Base-by-base conservation (phyloP, 148 eudicot genomes). In the Spergularia marina region DNA sequence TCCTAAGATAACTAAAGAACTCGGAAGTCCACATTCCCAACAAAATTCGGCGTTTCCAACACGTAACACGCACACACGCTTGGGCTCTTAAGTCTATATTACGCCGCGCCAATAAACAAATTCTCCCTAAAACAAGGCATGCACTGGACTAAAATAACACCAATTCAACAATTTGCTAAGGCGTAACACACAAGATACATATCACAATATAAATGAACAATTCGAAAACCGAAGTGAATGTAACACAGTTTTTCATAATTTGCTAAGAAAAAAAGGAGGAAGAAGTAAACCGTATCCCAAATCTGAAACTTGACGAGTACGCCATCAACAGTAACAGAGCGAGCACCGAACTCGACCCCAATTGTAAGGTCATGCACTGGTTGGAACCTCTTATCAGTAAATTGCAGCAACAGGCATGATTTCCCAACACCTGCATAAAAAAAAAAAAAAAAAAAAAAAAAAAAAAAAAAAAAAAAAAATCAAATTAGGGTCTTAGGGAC, bases 351-450 rank as follows among this genome's bases (percentile, higher is more conserved):
- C 79, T 91, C 96, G 10, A 91, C 96, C 15, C 96, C 92, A 66
- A 91, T 91, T 0, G 96, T 91, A 36, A 91, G 87, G 79, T 91
- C 96, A 75, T 91, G 96, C 65, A 89, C 92, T 0, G 96, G 92
- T 76, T 91, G 92, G 75, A 90, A 91, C 83, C 96, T 84, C 84
- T 89, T 89, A 67, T 91, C 96, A 0, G 91, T 89, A 66, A 91
- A 91, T 78, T 91, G 96, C 88, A 91, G 65, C 83, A 91, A 61
- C 79, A 91, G 73, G 74, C 96, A 89, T 18, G 92, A 91, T 76
- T 91, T 91, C n/a, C 92, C 92, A 51, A 91, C 96, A 77, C 96
- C 92, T 11, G 4, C n/a, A 7, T 66, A 12, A 70, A 25, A 52
- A 15, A 5, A 4, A 6, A 4, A 23, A 5, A 8, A 20, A 70